Percentiles rank a stretch among this genome's conserved stretches.
These are phyloP conservation scores for Aspergillus neoniger DNA, from an alignment of 2,329 filamentous ascomycete species.

Conservation along the genomic window DNA sequence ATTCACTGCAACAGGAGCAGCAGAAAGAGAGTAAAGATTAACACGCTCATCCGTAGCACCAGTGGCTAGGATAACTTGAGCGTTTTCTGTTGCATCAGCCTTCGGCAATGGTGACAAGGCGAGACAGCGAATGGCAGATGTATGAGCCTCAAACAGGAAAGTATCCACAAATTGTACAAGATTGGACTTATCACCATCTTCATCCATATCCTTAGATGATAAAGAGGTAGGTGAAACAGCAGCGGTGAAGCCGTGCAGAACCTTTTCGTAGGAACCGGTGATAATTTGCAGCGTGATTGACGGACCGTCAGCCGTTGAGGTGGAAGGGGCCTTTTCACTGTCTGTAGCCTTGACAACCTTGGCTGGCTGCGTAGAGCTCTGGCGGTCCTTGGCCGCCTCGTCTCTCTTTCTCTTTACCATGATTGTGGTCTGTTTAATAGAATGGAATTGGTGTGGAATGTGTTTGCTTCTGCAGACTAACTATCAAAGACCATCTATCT, in stretches of 20 bases:
- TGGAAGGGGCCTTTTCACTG: slow-evolving; percentile 20
- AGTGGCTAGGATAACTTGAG: slow-evolving; percentile 82
- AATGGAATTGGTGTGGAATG: neutral
- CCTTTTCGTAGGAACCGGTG: slow-evolving; percentile 89
- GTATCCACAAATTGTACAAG: slow-evolving; percentile 76
- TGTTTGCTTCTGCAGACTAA: neutral
- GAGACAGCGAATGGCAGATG: slow-evolving; percentile 84
- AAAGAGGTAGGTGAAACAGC: slow-evolving; percentile 54
- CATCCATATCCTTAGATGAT: slow-evolving; percentile 28
- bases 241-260: slow-evolving; percentile 88
- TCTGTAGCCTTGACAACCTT: slow-evolving; percentile 38
- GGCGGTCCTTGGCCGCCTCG: slow-evolving; percentile 30
- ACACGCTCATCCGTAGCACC: slow-evolving; percentile 92
- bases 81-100: slow-evolving; percentile 56
- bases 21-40: slow-evolving; percentile 89
- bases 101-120: slow-evolving; percentile 77
- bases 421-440: slow-evolving; percentile 3
- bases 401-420: slow-evolving; percentile 52
- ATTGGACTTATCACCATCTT: slow-evolving; percentile 33
- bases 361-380: slow-evolving; percentile 27
- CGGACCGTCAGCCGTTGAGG: slow-evolving; percentile 29
- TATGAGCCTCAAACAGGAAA: slow-evolving; percentile 93
- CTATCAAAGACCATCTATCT: slow-evolving; percentile 4
- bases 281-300: slow-evolving; percentile 77
- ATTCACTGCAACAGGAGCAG: slow-evolving; percentile 61